These are phyloP conservation scores for Borovskyia barvae DNA, from an alignment of 208 protist species.

Conservation along the genomic window DNA sequence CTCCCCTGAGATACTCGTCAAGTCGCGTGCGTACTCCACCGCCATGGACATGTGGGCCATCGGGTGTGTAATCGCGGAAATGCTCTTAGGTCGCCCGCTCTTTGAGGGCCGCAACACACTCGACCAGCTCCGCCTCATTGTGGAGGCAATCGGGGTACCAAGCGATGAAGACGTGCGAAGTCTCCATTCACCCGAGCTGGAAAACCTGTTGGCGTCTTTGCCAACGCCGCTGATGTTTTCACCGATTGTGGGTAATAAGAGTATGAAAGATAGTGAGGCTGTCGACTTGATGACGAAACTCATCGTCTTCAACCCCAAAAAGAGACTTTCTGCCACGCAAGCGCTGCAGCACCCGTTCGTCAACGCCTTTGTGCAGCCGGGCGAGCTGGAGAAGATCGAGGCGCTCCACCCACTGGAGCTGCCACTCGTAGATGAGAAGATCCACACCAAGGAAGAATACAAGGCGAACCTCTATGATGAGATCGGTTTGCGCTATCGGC, in stretches of 20 bases:
- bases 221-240: conserved; percentile 43
- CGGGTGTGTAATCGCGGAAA: conserved; percentile 97
- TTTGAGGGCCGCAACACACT: conserved; percentile 95
- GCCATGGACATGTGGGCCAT: conserved; percentile 99
- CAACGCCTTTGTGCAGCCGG: conserved; percentile 50
- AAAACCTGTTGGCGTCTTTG: conserved; percentile 82
- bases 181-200: conserved; percentile 87
- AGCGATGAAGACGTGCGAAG: conserved; percentile 87
- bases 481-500: conserved; percentile 40
- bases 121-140: conserved; percentile 95
- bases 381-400: conserved; percentile 48
- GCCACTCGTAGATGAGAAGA: conserved; percentile 63
- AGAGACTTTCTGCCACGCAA: conserved; percentile 79
- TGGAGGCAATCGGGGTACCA: conserved; percentile 87
- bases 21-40: conserved; percentile 93
- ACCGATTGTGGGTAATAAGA: conserved; percentile 32
- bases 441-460: conserved; percentile 70
- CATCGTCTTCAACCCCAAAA: conserved; percentile 87
- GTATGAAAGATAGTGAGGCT: conserved; percentile 73
- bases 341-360: conserved; percentile 90
- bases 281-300: conserved; percentile 85
- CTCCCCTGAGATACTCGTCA: conserved; percentile 97
- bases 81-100: conserved; percentile 92
- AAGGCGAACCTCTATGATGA: conserved; percentile 63
- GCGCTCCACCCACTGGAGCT: conserved; percentile 39